Evolutionary conservation across 2,329 filamentous ascomycete genomes (phyloP).

Genomic region (Thermoascus crustaceus): DNA sequence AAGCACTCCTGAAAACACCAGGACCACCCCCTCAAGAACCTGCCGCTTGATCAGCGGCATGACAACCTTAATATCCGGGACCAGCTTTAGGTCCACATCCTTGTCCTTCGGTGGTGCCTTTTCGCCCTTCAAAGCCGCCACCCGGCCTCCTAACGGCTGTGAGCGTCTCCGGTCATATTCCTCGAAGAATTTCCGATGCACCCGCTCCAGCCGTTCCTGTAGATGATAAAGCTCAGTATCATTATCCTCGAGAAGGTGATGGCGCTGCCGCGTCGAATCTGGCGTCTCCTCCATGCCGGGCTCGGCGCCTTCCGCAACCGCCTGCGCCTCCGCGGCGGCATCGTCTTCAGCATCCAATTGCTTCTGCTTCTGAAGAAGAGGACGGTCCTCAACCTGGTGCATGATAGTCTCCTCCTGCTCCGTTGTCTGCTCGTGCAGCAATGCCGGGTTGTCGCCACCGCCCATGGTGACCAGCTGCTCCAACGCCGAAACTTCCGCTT

Average conservation of each 20-base stretch:
- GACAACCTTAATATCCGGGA: constrained; percentile 81
- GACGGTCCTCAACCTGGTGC: constrained; percentile 81
- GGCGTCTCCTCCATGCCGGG: constrained; percentile 33
- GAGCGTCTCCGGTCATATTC: constrained; percentile 59
- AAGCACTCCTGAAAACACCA: constrained; percentile 87
- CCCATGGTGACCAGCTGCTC: constrained; percentile 72
- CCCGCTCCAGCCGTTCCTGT: constrained; percentile 62
- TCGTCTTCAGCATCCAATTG: constrained; percentile 80
- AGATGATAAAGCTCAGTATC: constrained; percentile 74
- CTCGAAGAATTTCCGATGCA: constrained; percentile 76
- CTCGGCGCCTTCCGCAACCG: constrained; percentile 38
- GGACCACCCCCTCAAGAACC: constrained; percentile 64
- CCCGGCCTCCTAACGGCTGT: constrained; percentile 37
- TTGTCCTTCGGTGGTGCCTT: constrained; percentile 32
- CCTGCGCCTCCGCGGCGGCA: constrained; percentile 44
- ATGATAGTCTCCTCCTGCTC: constrained; percentile 83
- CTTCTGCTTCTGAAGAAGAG: constrained; percentile 85
- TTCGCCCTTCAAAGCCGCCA: constrained; percentile 45
- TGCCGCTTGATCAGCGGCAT: constrained; percentile 71
- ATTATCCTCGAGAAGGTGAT: constrained; percentile 78
- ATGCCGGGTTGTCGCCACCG: constrained; percentile 57
- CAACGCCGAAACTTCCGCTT: constrained; percentile 48
- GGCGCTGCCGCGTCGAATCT: constrained; percentile 42
- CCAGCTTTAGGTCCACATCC: constrained; percentile 47
- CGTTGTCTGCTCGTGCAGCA: constrained; percentile 66